Percentiles rank a stretch among this genome's conserved stretches.
Evolutionary conservation across 2,329 filamentous ascomycete genomes (phyloP).

Genomic region (Spiromastix sp.): DNA sequence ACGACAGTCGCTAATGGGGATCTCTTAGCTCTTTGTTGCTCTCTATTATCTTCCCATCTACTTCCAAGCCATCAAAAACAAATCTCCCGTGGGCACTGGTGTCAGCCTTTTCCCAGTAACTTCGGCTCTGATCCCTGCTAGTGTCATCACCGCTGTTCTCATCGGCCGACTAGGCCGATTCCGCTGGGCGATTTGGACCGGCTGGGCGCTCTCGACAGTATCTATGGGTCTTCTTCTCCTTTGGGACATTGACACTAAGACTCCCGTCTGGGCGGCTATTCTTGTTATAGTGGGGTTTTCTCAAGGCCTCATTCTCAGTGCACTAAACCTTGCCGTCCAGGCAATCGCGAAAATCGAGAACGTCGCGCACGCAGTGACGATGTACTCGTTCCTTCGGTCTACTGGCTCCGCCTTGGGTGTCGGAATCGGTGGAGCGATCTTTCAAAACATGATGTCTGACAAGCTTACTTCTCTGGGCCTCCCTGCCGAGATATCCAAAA

Average conservation of each 20-base stretch:
- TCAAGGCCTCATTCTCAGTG: constrained; percentile 3
- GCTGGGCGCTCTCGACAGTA: constrained; percentile 50
- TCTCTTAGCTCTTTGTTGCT: constrained; percentile 34
- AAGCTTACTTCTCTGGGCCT: neutral
- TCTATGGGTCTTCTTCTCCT: constrained; percentile 42
- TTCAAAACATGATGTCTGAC: constrained; percentile 1
- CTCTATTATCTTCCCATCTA: constrained; percentile 45
- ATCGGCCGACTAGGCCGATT: constrained; percentile 31
- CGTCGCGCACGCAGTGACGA: constrained; percentile 4
- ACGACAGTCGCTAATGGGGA: constrained; percentile 42
- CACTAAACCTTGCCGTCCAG: constrained; percentile 5
- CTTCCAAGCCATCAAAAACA: constrained; percentile 37
- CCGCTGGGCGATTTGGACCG: constrained; percentile 48
- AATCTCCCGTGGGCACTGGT: constrained; percentile 42
- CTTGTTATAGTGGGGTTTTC: constrained; percentile 1
- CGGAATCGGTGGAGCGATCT: constrained; percentile 3
- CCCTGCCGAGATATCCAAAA: constrained; percentile 4
- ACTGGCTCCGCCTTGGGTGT: constrained; percentile 3
- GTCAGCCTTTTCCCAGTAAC: constrained; percentile 43
- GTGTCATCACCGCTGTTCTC: constrained; percentile 41
- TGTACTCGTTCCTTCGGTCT: constrained; percentile 5
- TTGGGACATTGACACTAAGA: constrained; percentile 33
- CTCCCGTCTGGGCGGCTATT: constrained; percentile 35
- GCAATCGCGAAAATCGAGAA: constrained; percentile 2
- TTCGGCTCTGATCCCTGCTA: constrained; percentile 3